phyloP scores from a whole-genome alignment of 441 rosid species.

The Euphorbia corollata region DNA sequence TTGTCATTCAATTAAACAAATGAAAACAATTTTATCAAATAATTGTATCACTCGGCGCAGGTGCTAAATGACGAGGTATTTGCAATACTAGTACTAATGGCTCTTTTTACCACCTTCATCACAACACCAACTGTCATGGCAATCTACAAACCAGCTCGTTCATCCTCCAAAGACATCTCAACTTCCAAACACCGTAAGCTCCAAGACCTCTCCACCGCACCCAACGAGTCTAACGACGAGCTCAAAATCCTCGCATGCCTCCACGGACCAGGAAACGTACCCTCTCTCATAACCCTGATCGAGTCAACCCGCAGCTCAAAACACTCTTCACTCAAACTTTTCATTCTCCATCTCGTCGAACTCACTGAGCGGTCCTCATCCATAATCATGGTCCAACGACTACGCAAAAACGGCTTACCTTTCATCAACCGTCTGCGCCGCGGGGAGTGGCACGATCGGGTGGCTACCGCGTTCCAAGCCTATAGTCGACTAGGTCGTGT shows the following conservation, averaged over 20 bases:
- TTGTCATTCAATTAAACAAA: no score
- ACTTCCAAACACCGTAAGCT: slow-evolving; percentile 36
- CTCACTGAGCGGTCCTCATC: slow-evolving; percentile 73
- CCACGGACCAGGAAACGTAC: slow-evolving; percentile 51
- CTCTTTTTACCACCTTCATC: slow-evolving; percentile 42
- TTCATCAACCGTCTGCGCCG: slow-evolving; percentile 46
- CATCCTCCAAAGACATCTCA: no score
- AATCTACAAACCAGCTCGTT: slow-evolving; percentile 32
- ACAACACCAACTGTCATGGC: slow-evolving; percentile 40
- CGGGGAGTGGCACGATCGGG: slow-evolving; percentile 42
- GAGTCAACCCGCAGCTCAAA: slow-evolving; percentile 54
- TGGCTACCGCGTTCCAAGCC: slow-evolving; percentile 52
- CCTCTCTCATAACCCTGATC: slow-evolving; percentile 52
- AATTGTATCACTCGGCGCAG: no score
- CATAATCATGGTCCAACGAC: slow-evolving; percentile 57
- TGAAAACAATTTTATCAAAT: no score
- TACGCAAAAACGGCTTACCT: slow-evolving; percentile 55
- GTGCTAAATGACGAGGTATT: slow-evolving; percentile 43
- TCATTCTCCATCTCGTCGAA: slow-evolving; percentile 59
- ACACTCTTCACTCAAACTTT: slow-evolving; percentile 46
- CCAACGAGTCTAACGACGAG: slow-evolving; percentile 26
- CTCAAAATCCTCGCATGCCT: slow-evolving; percentile 62
- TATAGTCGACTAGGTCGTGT: slow-evolving; percentile 56
- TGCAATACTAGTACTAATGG: slow-evolving; percentile 47
- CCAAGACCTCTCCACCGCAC: slow-evolving; percentile 30